These are phyloP conservation scores for Achaetomiella virescens DNA, from an alignment of 495 filamentous ascomycete genomes.

Conservation along the genomic window DNA sequence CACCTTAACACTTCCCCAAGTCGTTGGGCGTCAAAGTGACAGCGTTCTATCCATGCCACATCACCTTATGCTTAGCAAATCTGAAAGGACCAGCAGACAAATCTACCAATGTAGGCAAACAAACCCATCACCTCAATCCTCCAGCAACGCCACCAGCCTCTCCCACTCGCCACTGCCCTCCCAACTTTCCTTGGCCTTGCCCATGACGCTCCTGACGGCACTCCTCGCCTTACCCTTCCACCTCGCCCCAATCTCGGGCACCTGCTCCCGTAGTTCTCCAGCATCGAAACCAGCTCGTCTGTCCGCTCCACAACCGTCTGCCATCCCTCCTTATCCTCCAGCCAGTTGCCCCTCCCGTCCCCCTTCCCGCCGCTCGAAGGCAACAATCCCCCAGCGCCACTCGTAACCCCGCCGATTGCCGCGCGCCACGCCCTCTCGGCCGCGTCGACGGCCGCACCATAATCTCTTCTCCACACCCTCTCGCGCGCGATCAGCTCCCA, in stretches of 20 bases:
- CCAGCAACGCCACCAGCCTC: conserved; percentile 52
- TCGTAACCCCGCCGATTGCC: conserved; percentile 39
- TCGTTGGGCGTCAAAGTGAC: background rate
- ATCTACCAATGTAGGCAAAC: background rate
- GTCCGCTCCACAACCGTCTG: conserved; percentile 56
- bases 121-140: conserved; percentile 44
- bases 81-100: background rate
- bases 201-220: conserved; percentile 72
- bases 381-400: conserved; percentile 14
- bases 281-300: conserved; percentile 56
- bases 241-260: conserved; percentile 49
- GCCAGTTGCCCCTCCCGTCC: conserved; percentile 34
- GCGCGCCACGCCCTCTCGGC: conserved; percentile 88
- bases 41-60: background rate
- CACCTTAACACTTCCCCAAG: background rate
- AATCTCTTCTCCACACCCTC: conserved; percentile 62
- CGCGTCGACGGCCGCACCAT: conserved; percentile 64
- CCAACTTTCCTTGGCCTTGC: conserved; percentile 77
- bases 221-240: conserved; percentile 89
- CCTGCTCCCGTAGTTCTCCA: conserved; percentile 56
- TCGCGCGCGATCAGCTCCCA: conserved; percentile 69
- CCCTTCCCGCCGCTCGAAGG: conserved; percentile 12
- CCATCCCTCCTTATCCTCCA: conserved; percentile 48
- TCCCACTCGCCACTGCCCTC: conserved; percentile 69
- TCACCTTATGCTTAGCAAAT: background rate